phyloP scores from a whole-genome alignment of 805 yeast species.

The Metschnikowia bowlesiae region DNA sequence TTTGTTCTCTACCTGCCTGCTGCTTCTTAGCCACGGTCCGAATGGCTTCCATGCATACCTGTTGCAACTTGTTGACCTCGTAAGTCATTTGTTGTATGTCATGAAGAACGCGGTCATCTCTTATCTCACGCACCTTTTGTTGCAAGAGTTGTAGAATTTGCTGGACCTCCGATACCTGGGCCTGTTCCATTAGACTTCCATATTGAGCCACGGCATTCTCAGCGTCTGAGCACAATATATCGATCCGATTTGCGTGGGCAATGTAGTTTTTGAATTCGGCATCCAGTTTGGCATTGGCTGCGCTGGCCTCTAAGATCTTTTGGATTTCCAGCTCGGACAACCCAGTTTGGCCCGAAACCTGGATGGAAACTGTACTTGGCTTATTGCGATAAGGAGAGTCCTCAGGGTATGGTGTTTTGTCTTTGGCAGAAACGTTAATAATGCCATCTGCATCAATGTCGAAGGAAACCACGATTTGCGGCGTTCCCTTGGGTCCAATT shows the following conservation, averaged over 20 bases:
- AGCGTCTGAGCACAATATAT: constrained; percentile 78
- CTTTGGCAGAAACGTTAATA: constrained; percentile 54
- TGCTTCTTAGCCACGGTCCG: constrained; percentile 38
- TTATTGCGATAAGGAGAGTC: constrained; percentile 38
- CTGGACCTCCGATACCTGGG: constrained; percentile 39
- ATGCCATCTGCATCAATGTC: constrained; percentile 81
- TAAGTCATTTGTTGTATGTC: constrained; percentile 29
- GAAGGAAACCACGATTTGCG: constrained; percentile 73
- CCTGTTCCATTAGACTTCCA: constrained; percentile 41
- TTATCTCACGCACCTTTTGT: constrained; percentile 29
- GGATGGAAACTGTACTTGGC: constrained; percentile 48
- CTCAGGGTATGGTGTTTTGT: constrained; percentile 41
- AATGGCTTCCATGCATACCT: constrained; percentile 35
- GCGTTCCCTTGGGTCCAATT: constrained; percentile 72
- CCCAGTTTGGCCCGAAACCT: constrained; percentile 49
- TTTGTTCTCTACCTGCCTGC: constrained; percentile 5
- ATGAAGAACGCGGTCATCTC: constrained; percentile 28
- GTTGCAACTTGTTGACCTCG: constrained; percentile 37
- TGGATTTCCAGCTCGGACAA: constrained; percentile 65
- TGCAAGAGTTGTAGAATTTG: constrained; percentile 20
- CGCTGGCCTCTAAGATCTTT: constrained; percentile 62
- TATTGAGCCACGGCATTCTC: constrained; percentile 81
- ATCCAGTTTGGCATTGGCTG: constrained; percentile 56
- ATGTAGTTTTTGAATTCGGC: constrained; percentile 54
- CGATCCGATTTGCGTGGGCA: constrained; percentile 75